Evolutionary conservation across 2,329 filamentous ascomycete genomes (phyloP).

Genomic region (Alternaria burnsii): DNA sequence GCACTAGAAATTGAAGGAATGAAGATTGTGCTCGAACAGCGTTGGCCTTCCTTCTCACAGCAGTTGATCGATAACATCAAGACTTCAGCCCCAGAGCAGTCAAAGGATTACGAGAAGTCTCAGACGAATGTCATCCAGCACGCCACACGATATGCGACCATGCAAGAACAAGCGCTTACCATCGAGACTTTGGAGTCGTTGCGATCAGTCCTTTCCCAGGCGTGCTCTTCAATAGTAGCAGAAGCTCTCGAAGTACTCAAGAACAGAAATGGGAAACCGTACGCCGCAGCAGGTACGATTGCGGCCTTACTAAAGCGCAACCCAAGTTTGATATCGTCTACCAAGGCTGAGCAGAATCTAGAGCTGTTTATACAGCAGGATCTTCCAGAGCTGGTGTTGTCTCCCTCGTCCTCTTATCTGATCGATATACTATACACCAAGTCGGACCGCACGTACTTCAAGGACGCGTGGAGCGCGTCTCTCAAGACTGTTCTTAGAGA

Average conservation of each 20-base stretch:
- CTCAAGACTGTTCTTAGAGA: conserved; percentile 41
- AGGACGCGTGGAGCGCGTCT: conserved; percentile 41
- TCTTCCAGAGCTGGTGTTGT: conserved; percentile 68
- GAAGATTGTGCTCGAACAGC: conserved; percentile 59
- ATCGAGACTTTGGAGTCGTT: conserved; percentile 15
- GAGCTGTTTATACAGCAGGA: conserved; percentile 62
- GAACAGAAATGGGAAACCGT: conserved; percentile 70
- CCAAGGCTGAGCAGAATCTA: conserved; percentile 54
- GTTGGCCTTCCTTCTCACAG: conserved; percentile 71
- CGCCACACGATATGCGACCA: conserved; percentile 71
- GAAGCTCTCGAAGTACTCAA: conserved; percentile 61
- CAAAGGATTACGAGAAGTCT: conserved; percentile 76
- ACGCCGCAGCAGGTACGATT: conserved; percentile 68
- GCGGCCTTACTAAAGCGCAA: conserved; percentile 60
- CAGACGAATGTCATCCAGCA: conserved; percentile 74
- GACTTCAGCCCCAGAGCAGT: conserved; percentile 81
- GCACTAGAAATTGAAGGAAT: conserved; percentile 55
- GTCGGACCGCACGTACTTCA: conserved; percentile 39
- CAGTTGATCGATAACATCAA: conserved; percentile 72
- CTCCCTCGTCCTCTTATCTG: conserved; percentile 73
- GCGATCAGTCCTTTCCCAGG: conserved; percentile 38
- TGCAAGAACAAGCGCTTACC: conserved; percentile 41
- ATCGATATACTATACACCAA: conserved; percentile 69
- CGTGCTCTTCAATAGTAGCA: conserved; percentile 55
- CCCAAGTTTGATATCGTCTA: conserved; percentile 52